Evolutionary conservation across 768 basidiomycete genomes (phyloP).

Genomic region (Mycena filopes): DNA sequence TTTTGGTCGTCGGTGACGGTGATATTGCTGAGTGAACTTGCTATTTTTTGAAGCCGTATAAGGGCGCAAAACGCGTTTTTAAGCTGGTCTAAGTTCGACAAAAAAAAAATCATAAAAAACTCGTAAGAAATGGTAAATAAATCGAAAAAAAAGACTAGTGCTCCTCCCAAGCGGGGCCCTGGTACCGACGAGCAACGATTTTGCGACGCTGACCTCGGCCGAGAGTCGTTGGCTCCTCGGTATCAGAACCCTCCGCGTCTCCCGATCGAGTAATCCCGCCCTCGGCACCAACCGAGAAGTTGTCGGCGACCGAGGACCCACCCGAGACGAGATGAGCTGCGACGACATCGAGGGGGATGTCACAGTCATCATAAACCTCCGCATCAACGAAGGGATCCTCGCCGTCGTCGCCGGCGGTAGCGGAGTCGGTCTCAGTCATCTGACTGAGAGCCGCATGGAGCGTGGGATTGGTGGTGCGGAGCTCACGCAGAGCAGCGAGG

Average conservation of each 20-base stretch:
- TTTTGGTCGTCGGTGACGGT: no score
- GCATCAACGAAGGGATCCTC: background rate
- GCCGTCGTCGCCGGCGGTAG: background rate
- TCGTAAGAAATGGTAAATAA: background rate
- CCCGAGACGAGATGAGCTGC: background rate
- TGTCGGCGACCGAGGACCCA: background rate
- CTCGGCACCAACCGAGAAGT: background rate
- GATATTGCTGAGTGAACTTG: background rate
- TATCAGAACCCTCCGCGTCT: conserved; percentile 2
- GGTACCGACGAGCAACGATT: background rate
- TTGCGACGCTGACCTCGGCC: conserved; percentile 7
- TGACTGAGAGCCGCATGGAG: background rate
- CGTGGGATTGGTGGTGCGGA: background rate
- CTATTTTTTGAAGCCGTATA: background rate
- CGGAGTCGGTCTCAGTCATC: background rate
- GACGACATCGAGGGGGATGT: conserved; percentile 1
- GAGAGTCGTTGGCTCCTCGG: background rate
- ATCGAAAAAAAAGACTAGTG: background rate
- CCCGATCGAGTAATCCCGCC: background rate
- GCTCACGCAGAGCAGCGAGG: background rate
- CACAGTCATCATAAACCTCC: background rate
- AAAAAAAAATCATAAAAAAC: background rate
- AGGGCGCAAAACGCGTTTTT: background rate
- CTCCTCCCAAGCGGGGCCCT: conserved; percentile 1
- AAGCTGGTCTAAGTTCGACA: no score